Evolutionary conservation across 805 yeast species (phyloP).

Genomic region (Saturnispora halmiae): DNA sequence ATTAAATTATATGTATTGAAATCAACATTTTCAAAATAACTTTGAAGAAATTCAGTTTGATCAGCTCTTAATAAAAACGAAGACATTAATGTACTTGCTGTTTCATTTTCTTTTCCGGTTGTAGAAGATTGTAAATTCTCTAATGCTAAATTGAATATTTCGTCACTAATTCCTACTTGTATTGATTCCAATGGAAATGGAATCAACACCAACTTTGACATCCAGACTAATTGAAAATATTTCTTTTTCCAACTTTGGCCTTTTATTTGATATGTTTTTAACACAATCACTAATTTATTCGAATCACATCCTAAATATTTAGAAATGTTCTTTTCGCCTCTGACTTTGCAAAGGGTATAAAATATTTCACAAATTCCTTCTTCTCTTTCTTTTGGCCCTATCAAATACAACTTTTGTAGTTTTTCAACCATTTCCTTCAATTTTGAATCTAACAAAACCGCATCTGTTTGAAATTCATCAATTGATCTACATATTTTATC

Average conservation of each 20-base stretch:
- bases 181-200: slow-evolving; percentile 57
- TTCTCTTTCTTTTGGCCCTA: no score
- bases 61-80: slow-evolving; percentile 47
- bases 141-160: slow-evolving; percentile 31
- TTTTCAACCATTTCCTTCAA: neutral
- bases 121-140: slow-evolving; percentile 28
- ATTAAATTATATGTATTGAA: slow-evolving; percentile 2
- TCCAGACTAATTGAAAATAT: slow-evolving; percentile 58
- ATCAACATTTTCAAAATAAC: slow-evolving; percentile 16
- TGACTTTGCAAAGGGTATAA: slow-evolving; percentile 3
- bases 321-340: neutral
- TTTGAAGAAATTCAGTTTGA: slow-evolving; percentile 20
- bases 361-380: neutral
- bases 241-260: slow-evolving; percentile 10
- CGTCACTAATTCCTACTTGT: slow-evolving; percentile 24
- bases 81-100: slow-evolving; percentile 44
- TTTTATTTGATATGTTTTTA: no score
- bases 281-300: no score
- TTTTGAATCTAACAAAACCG: neutral
- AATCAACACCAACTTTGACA: slow-evolving; percentile 55
- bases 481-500: neutral
- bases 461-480: neutral
- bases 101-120: slow-evolving; percentile 52
- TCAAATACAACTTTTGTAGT: neutral
- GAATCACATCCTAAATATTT: neutral